phyloP scores from a whole-genome alignment of 768 basidiomycete genomes.

The Leccinum fibrillosum region DNA sequence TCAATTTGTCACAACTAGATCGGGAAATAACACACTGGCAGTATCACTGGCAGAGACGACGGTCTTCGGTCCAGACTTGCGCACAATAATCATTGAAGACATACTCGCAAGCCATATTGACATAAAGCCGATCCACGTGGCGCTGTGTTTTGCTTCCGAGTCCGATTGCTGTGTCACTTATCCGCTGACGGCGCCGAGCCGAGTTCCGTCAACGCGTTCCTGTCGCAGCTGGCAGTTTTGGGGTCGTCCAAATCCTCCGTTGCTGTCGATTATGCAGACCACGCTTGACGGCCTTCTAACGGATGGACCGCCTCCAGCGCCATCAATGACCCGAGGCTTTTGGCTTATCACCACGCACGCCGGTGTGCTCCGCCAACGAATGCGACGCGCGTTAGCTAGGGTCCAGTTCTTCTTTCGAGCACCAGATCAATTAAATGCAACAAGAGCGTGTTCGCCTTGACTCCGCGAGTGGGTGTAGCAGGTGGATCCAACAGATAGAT shows the following conservation, averaged over 20 bases:
- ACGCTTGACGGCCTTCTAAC: neutral
- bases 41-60: too few species aligned
- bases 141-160: neutral
- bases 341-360: conserved; percentile 12
- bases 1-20: conserved; percentile 10
- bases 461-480: conserved; percentile 10
- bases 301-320: neutral
- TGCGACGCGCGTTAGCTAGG: conserved; percentile 15
- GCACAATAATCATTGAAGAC: conserved; percentile 3
- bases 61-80: neutral
- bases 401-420: conserved; percentile 13
- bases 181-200: conserved; percentile 13
- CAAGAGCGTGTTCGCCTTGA: conserved; percentile 18
- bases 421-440: conserved; percentile 6
- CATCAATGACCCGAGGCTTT: neutral
- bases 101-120: conserved; percentile 17
- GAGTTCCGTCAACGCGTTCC: conserved; percentile 11
- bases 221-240: conserved; percentile 32
- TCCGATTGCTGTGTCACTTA: neutral
- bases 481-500: conserved; percentile 11
- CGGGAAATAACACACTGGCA: conserved; percentile 3
- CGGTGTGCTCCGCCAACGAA: neutral
- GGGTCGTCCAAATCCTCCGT: conserved; percentile 21
- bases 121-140: conserved; percentile 25
- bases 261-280: neutral